Conservation (phyloP, 1,284 basidiomycete genomes). For the Coniferiporia weirii region DNA sequence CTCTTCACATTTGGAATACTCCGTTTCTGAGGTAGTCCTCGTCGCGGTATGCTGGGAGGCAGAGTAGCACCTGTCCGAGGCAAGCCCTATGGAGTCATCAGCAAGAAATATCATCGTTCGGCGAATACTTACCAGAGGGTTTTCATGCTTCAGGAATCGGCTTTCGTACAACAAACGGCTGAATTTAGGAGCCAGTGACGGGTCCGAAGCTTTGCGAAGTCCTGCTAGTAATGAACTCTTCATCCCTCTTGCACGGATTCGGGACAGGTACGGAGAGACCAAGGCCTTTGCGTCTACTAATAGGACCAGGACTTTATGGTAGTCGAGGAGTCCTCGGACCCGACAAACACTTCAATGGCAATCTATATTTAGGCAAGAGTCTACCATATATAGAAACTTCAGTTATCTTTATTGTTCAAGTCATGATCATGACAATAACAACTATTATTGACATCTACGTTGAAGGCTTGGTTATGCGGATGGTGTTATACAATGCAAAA, state of each 20-base stretch:
- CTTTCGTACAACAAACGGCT: not conserved
- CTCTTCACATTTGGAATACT: conserved; percentile 62
- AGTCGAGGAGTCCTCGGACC: not conserved
- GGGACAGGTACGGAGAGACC: no score
- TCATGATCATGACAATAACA: not conserved
- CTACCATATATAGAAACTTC: not conserved
- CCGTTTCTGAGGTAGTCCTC: conserved; percentile 50
- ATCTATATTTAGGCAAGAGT: not conserved
- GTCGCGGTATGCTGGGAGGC: conserved; percentile 58
- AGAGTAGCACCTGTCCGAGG: conserved; percentile 35
- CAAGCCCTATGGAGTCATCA: conserved; percentile 39
- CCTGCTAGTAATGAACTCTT: no score
- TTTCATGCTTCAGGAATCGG: not conserved
- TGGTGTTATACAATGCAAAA: conserved; percentile 16
- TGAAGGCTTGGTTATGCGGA: not conserved
- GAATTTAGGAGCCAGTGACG: not conserved
- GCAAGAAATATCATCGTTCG: not conserved
- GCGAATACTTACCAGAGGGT: not conserved
- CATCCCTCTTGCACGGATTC: no score
- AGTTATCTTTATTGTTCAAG: not conserved
- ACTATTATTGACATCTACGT: not conserved
- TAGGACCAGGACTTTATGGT: not conserved
- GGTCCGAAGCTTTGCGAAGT: not conserved
- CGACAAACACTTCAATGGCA: not conserved
- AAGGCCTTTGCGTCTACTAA: not conserved